A percentile compares a stretch with the other conserved stretches of the same genome.
phyloP scores from a whole-genome alignment of 768 basidiomycete genomes.

The Suillus cothurnatus region DNA sequence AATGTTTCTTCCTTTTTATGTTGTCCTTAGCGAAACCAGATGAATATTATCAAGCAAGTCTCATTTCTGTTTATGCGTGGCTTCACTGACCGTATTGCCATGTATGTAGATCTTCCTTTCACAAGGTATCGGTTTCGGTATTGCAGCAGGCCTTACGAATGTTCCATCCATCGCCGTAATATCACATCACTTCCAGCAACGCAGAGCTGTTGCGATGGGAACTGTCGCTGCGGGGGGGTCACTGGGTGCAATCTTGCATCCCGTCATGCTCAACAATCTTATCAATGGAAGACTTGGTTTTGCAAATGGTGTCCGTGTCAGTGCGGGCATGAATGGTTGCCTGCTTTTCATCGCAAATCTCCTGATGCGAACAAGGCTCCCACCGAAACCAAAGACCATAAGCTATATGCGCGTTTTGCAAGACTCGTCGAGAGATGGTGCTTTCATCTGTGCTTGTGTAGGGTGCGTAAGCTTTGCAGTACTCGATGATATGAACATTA shows the following conservation, averaged over 20 bases:
- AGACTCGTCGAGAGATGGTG: constrained; percentile 22
- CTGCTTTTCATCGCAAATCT: constrained; percentile 37
- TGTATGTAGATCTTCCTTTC: constrained; percentile 42
- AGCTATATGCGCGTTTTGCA: constrained; percentile 22
- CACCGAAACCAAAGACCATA: constrained; percentile 18
- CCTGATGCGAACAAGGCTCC: constrained; percentile 43
- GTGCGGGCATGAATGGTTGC: constrained; percentile 42
- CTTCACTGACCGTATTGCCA: constrained; percentile 26
- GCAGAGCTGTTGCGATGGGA: constrained; percentile 45
- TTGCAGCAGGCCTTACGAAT: constrained; percentile 42
- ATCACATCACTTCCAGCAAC: constrained; percentile 46
- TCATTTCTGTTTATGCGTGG: neutral
- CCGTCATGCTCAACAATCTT: constrained; percentile 32
- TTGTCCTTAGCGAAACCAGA: constrained; percentile 44
- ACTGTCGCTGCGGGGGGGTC: constrained; percentile 44
- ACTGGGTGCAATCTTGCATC: constrained; percentile 25
- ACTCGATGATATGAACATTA: constrained; percentile 11
- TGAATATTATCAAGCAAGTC: constrained; percentile 38
- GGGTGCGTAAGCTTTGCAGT: constrained; percentile 18
- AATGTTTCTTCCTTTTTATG: constrained; percentile 45
- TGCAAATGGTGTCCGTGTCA: constrained; percentile 45
- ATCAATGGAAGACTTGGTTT: constrained; percentile 33
- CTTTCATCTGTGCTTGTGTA: constrained; percentile 25
- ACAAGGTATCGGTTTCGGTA: constrained; percentile 41
- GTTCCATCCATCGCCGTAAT: constrained; percentile 45